Conservation (phyloP, 2,329 filamentous ascomycete genomes). For the Colletotrichum aenigma region DNA sequence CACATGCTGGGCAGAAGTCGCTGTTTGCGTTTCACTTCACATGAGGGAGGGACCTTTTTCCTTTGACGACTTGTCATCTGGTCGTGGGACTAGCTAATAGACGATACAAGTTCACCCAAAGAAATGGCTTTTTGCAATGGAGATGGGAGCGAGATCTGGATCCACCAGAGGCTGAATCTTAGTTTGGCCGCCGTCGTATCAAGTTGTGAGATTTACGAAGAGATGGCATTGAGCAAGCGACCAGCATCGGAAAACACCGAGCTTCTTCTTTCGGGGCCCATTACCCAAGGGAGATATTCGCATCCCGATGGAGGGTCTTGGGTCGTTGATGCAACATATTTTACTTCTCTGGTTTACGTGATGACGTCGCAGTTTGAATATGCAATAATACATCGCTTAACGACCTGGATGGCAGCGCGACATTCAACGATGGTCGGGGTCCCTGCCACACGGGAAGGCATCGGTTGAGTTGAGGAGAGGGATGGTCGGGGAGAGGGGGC, state of each 20-base stretch:
- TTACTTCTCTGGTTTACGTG: not conserved
- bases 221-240: not conserved
- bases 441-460: not conserved
- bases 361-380: not conserved
- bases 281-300: not conserved
- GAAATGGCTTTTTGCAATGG: not conserved
- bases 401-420: not conserved
- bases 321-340: not conserved
- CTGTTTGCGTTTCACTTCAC: not conserved
- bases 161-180: not conserved
- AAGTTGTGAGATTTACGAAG: not conserved
- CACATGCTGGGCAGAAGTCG: not conserved
- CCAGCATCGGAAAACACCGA: not conserved
- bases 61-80: not conserved
- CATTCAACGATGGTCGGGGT: not conserved
- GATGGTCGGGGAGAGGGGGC: not conserved
- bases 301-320: not conserved
- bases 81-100: not conserved
- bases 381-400: not conserved
- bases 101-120: not conserved
- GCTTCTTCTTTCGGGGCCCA: not conserved
- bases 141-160: not conserved
- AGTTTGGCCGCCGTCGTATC: not conserved
- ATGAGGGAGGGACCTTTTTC: not conserved
- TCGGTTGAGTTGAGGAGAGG: not conserved